Evolutionary conservation across 1,284 basidiomycete species (phyloP).

Genomic region (Porodaedalea pini): DNA sequence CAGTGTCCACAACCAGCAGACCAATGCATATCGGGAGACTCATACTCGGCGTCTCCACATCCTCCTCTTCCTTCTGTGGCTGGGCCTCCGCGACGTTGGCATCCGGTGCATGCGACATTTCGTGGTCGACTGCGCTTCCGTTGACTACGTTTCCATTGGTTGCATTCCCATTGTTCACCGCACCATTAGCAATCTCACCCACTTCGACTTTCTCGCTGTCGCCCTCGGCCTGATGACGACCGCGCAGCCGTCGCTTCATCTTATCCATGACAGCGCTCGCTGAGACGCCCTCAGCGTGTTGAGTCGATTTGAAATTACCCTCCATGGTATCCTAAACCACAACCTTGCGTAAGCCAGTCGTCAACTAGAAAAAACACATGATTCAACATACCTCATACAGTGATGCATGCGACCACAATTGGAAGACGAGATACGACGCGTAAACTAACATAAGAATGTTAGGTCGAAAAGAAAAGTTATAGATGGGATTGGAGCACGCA

Average conservation of each 20-base stretch:
- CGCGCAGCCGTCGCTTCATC: not conserved
- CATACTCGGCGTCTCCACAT: slow-evolving; percentile 48
- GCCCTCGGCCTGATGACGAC: not conserved
- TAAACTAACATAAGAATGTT: slow-evolving; percentile 50
- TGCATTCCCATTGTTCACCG: not conserved
- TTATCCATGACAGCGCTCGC: slow-evolving; percentile 15
- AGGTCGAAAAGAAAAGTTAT: not conserved
- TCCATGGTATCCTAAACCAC: slow-evolving; percentile 39
- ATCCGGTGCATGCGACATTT: not conserved
- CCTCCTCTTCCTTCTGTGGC: slow-evolving; percentile 15
- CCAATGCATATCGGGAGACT: slow-evolving; percentile 57
- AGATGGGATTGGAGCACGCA: slow-evolving; percentile 30
- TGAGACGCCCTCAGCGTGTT: slow-evolving; percentile 21
- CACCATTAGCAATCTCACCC: too few relatives aligned
- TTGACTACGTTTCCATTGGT: too few relatives aligned
- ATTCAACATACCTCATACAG: slow-evolving; percentile 50
- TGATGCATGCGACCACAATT: slow-evolving; percentile 83
- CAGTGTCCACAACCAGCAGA: slow-evolving; percentile 59
- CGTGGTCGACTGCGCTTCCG: slow-evolving; percentile 2
- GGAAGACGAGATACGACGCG: slow-evolving; percentile 75
- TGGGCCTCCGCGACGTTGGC: not conserved
- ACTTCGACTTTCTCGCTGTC: not conserved
- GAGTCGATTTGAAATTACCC: slow-evolving; percentile 34
- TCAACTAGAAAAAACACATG: too few relatives aligned
- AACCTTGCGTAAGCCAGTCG: not conserved